A percentile compares a stretch with the other conserved stretches of the same genome.
phyloP scores from a whole-genome alignment of 2,329 filamentous ascomycete genomes.

The Scleromitrula shiraiana region DNA sequence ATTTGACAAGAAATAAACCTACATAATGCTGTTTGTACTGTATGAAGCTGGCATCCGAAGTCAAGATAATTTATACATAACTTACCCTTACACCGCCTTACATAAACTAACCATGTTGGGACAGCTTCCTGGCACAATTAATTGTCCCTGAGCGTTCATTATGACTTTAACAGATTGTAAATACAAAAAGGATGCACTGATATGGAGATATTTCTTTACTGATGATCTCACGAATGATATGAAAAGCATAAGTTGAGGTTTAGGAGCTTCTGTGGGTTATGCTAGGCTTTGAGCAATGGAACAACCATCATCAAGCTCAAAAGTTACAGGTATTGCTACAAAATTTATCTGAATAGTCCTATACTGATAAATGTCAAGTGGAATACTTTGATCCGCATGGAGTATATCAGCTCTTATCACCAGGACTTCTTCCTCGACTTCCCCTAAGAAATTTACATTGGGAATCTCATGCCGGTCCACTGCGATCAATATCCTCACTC shows the following conservation, averaged over 20 bases:
- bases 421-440: conserved; percentile 68
- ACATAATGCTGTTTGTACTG: too few species aligned
- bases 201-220: too few species aligned
- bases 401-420: conserved; percentile 74
- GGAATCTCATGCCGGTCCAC: conserved; percentile 86
- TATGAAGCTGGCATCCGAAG: too few species aligned
- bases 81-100: background rate
- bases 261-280: background rate
- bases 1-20: too few species aligned
- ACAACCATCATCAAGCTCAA: conserved; percentile 62
- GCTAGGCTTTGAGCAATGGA: conserved; percentile 42
- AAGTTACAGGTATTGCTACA: conserved; percentile 66
- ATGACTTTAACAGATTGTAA: too few species aligned
- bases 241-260: background rate
- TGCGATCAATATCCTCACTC: conserved; percentile 88
- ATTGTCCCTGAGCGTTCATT: background rate
- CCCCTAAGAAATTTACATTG: conserved; percentile 90
- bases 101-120: background rate
- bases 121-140: background rate
- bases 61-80: background rate
- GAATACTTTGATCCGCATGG: conserved; percentile 93
- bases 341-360: background rate
- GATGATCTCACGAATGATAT: conserved; percentile 4
- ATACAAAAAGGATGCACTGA: too few species aligned
- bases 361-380: conserved; percentile 44